phyloP scores from a whole-genome alignment of 805 yeast species.

The Yueomyces sp. region DNA sequence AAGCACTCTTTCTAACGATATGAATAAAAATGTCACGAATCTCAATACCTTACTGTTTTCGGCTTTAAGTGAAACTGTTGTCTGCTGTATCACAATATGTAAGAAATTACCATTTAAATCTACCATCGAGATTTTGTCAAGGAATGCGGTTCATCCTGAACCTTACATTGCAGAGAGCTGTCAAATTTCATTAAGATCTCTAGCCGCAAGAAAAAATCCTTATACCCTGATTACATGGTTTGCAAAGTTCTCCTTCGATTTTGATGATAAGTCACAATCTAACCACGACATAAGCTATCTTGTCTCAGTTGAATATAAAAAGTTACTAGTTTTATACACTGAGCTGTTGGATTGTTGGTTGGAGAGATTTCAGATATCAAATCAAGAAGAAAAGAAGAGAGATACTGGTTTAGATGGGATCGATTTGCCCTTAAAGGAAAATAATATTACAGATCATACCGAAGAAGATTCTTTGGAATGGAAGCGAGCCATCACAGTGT shows the following conservation, averaged over 20 bases:
- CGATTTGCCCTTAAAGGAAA: slow-evolving; percentile 11
- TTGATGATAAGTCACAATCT: slow-evolving; percentile 53
- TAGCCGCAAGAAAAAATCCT: slow-evolving; percentile 61
- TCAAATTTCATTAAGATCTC: slow-evolving; percentile 42
- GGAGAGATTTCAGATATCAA: slow-evolving; percentile 37
- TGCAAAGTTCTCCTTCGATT: slow-evolving; percentile 68
- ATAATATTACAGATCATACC: slow-evolving; percentile 11
- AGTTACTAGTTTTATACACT: slow-evolving; percentile 54
- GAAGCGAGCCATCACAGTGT: slow-evolving; percentile 67
- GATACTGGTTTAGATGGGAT: slow-evolving; percentile 23
- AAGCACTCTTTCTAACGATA: slow-evolving; percentile 13
- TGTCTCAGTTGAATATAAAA: slow-evolving; percentile 47
- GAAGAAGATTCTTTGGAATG: slow-evolving; percentile 56
- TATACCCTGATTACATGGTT: slow-evolving; percentile 57
- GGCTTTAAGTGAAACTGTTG: slow-evolving; percentile 53
- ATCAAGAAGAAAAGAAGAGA: slow-evolving; percentile 19
- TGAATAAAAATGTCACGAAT: slow-evolving; percentile 15
- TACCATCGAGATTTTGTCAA: slow-evolving; percentile 60
- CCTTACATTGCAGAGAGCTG: slow-evolving; percentile 51
- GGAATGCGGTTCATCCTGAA: slow-evolving; percentile 62
- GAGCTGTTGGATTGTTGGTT: slow-evolving; percentile 79
- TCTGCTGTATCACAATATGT: slow-evolving; percentile 46
- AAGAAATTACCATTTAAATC: slow-evolving; percentile 42
- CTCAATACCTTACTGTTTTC: slow-evolving; percentile 52
- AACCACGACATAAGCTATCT: slow-evolving; percentile 44